Evolutionary conservation across 306 rosid genomes (phyloP).

Genomic region (Quercus robur): DNA sequence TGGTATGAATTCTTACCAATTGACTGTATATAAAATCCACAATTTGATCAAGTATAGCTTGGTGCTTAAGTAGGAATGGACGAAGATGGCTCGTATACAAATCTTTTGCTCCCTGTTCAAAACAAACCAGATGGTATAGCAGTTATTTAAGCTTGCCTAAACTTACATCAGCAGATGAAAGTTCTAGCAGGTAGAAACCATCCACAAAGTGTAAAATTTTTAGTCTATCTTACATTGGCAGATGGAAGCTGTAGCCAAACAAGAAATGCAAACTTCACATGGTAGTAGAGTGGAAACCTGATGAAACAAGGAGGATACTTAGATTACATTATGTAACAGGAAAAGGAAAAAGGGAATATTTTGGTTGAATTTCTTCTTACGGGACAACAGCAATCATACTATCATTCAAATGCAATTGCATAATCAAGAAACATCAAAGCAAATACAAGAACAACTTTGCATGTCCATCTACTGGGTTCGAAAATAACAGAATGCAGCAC

Average conservation of each 20-base stretch:
- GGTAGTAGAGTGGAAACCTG: conserved; percentile 63
- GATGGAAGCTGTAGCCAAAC: conserved; percentile 68
- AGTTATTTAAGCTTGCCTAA: not conserved
- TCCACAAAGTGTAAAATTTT: not conserved
- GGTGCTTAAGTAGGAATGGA: conserved; percentile 53
- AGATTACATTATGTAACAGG: conserved; percentile 22
- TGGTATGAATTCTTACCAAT: conserved; percentile 29
- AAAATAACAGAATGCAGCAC: too few relatives aligned
- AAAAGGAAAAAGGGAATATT: not conserved
- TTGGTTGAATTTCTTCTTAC: too few relatives aligned
- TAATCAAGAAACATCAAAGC: too few relatives aligned
- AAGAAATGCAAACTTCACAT: conserved; percentile 59
- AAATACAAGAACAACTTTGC: too few relatives aligned
- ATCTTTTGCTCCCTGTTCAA: conserved; percentile 47
- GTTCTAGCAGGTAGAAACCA: not conserved
- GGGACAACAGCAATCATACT: too few relatives aligned
- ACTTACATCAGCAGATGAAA: not conserved
- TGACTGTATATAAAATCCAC: conserved; percentile 31
- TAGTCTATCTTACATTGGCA: conserved; percentile 30
- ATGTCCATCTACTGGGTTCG: too few relatives aligned
- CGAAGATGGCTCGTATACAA: conserved; percentile 45
- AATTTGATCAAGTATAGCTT: conserved; percentile 43
- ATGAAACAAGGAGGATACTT: conserved; percentile 13
- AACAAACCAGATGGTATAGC: not conserved
- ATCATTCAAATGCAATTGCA: too few relatives aligned